Evolutionary conservation across 2,329 filamentous ascomycete genomes (phyloP), one percentile per base, ranked within the genome.

Genomic region (Myriosclerotinia curreyana): DNA sequence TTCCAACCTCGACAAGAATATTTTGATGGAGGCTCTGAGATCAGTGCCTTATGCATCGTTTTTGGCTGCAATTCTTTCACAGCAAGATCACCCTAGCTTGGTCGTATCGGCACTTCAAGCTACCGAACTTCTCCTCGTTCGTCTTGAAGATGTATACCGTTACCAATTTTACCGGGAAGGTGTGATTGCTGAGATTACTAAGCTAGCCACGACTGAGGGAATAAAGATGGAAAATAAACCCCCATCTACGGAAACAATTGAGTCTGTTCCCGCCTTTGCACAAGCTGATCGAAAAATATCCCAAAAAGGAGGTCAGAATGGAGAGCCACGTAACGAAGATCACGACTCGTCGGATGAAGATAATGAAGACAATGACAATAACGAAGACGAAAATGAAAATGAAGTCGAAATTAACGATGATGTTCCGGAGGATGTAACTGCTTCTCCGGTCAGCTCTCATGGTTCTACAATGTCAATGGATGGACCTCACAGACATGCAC

Each of bases 121-220:
- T 46, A 91, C 94, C 0, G 93, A 97, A 75, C 81, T 99, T 7
- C 83, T 99, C 0, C 83, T 97, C 66, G 88, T 87, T 71, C 87
- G 96, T 22, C 80, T 99, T 7, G 91, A 93, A 67, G 83, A 88
- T 28, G 90, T 98, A 38, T 99, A 99, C 74, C 88, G 91, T 34
- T 96, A 97, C 72, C 96, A 99, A 71, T 94, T 99, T 70, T 96
- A 99, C 74, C 90, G 95, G 0, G 96, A 99, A 77, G 95, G 95
- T 44, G 95, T 99, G 51, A 93, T 98, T 70, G 83, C 89, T 1
- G 94, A 99, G 75, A 96, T 99, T 60, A 83, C 86, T 38, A 94
- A 92, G 73, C 80, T 99, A 40, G 88, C 92, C 0, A 82, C 82
- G 63, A 46, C 50, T 42, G 64, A 69, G 36, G 56, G 69, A 14